A percentile compares a stretch with the other conserved stretches of the same genome.
phyloP scores from a whole-genome alignment of 2,329 filamentous ascomycete genomes.

The Calonectria pseudoturangicola region DNA sequence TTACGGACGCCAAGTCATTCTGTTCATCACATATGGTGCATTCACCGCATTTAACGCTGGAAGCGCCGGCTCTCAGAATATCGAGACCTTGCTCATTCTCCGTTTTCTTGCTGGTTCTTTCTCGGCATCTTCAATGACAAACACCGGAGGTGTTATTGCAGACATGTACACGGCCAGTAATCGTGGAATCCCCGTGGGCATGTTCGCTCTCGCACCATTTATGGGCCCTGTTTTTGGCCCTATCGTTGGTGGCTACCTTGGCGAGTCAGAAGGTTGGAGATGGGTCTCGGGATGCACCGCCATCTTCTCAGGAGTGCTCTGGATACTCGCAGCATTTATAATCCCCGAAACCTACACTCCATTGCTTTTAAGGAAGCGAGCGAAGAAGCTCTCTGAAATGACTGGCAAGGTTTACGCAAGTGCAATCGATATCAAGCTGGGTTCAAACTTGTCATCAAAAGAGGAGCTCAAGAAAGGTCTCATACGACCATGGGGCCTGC shows the following conservation, averaged over 20 bases:
- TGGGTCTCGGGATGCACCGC: conserved; percentile 90
- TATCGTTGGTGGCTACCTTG: conserved; percentile 81
- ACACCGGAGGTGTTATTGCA: conserved; percentile 85
- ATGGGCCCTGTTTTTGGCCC: conserved; percentile 74
- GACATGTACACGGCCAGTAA: conserved; percentile 88
- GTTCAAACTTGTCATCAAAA: conserved; percentile 13
- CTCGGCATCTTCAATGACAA: conserved; percentile 87
- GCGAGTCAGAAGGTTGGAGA: conserved; percentile 80
- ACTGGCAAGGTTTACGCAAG: conserved; percentile 44
- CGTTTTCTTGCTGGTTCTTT: conserved; percentile 85
- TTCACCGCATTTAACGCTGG: conserved; percentile 86
- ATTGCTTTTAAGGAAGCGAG: conserved; percentile 73
- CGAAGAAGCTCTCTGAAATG: conserved; percentile 43
- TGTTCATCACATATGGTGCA: conserved; percentile 72
- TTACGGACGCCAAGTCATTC: conserved; percentile 78
- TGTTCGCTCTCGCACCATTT: conserved; percentile 86
- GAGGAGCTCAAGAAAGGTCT: conserved; percentile 81
- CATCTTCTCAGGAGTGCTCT: conserved; percentile 79
- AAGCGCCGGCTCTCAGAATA: conserved; percentile 83
- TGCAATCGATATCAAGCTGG: conserved; percentile 36
- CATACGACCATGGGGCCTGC: conserved; percentile 77
- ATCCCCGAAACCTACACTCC: conserved; percentile 91
- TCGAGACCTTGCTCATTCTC: conserved; percentile 83
- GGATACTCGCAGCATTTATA: conserved; percentile 84
- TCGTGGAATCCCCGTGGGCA: conserved; percentile 87